phyloP scores from a whole-genome alignment of 768 basidiomycete species.

The Pleurotus eryngii region DNA sequence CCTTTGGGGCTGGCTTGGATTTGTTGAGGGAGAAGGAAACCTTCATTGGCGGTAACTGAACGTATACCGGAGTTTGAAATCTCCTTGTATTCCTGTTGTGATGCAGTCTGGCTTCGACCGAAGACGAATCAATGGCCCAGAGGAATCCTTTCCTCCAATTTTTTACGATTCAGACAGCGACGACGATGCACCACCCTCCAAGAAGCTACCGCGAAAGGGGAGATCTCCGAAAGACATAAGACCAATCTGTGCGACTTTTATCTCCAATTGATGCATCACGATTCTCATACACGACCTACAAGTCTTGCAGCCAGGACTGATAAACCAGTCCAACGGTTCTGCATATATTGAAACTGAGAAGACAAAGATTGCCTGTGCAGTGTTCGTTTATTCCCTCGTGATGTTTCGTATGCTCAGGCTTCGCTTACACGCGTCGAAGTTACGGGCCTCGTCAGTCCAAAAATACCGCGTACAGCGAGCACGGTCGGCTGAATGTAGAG shows the following conservation, averaged over 20 bases:
- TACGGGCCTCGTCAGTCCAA: slow-evolving; percentile 87
- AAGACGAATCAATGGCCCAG: slow-evolving; percentile 88
- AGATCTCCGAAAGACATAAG: slow-evolving; percentile 66
- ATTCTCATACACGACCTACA: slow-evolving; percentile 25
- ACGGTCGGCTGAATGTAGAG: slow-evolving; percentile 88
- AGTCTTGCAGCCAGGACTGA: slow-evolving; percentile 85
- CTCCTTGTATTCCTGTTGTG: slow-evolving; percentile 25
- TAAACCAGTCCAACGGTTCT: slow-evolving; percentile 92
- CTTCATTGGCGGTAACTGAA: slow-evolving; percentile 56
- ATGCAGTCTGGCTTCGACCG: slow-evolving; percentile 71
- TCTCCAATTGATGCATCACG: slow-evolving; percentile 13
- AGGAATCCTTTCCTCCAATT: slow-evolving; percentile 68
- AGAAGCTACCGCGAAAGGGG: slow-evolving; percentile 40
- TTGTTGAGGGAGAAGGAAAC: slow-evolving; percentile 84
- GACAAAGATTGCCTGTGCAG: slow-evolving; percentile 93
- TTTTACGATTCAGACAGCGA: slow-evolving; percentile 42
- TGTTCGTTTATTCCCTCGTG: slow-evolving; percentile 51
- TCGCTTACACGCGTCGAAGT: slow-evolving; percentile 30
- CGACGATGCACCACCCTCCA: slow-evolving; percentile 23
- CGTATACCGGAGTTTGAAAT: slow-evolving; percentile 32
- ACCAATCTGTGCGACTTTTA: slow-evolving; percentile 69
- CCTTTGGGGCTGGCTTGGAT: slow-evolving; percentile 46
- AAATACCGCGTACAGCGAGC: slow-evolving; percentile 78
- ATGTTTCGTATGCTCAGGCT: slow-evolving; percentile 1
- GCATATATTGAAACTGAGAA: slow-evolving; percentile 93